Conservation (phyloP, 768 basidiomycete species). For the Mycena vulgaris region DNA sequence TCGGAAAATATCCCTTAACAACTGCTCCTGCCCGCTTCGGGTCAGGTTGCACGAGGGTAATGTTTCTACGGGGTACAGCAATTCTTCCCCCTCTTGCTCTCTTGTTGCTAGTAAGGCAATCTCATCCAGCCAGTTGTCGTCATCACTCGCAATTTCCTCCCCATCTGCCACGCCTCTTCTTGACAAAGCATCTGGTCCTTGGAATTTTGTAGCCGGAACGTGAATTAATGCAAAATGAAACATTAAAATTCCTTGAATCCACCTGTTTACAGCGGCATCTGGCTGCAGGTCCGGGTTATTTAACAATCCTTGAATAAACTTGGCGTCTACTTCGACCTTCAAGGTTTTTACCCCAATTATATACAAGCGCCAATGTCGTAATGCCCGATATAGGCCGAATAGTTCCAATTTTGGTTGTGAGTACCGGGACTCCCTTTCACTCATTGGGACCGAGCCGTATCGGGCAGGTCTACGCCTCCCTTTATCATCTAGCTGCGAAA, state of each 20-base stretch:
- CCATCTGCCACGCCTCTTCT: not conserved
- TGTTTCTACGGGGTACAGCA: not conserved
- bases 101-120: not conserved
- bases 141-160: not conserved
- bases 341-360: constrained; percentile 46
- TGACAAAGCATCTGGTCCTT: not conserved
- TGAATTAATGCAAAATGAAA: constrained; percentile 54
- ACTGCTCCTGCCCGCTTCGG: not conserved
- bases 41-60: not conserved
- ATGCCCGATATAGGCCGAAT: constrained; percentile 46
- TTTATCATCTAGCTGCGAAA: not conserved
- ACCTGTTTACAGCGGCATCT: constrained; percentile 48
- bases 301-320: constrained; percentile 53
- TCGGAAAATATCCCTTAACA: not conserved
- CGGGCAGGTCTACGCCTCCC: not conserved
- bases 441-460: not conserved
- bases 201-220: constrained; percentile 41
- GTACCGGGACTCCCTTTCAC: not conserved
- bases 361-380: constrained; percentile 45
- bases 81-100: not conserved
- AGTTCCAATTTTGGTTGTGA: constrained; percentile 49
- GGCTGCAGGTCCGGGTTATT: constrained; percentile 51
- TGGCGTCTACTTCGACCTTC: constrained; percentile 50
- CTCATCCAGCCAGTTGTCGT: not conserved
- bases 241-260: constrained; percentile 51